Evolutionary conservation across 2,329 filamentous ascomycete genomes (phyloP).

Genomic region (Botrytis deweyae): DNA sequence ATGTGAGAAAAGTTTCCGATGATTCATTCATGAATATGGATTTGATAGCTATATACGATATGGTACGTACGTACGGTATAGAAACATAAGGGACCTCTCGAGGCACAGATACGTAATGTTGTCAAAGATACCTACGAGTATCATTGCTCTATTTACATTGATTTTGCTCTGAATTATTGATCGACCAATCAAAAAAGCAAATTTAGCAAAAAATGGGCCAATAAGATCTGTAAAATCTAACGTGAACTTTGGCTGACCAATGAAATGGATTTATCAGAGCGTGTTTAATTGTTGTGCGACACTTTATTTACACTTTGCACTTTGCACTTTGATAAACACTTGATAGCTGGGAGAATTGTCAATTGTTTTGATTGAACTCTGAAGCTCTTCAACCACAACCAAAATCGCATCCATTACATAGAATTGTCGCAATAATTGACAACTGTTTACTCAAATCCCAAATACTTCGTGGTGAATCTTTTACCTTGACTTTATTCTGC

Average conservation of each 20-base stretch:
- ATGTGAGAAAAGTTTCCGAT: not conserved
- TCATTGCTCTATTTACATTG: not conserved
- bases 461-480: no score
- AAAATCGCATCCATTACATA: not conserved
- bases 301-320: not conserved
- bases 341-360: not conserved
- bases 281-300: not conserved
- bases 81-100: not conserved
- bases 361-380: not conserved
- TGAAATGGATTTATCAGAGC: not conserved
- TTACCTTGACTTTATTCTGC: not conserved
- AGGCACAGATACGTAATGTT: not conserved
- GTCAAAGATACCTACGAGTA: not conserved
- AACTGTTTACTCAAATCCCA: not conserved
- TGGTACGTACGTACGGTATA: not conserved
- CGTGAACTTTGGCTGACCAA: not conserved
- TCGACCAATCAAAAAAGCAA: not conserved
- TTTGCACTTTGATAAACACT: not conserved
- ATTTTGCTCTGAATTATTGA: not conserved
- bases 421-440: not conserved
- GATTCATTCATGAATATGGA: not conserved
- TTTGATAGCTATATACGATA: not conserved
- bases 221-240: not conserved
- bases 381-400: not conserved
- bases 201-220: not conserved